phyloP scores from a whole-genome alignment of 2,329 filamentous ascomycete species.

The Diaporthe citrichinensis region DNA sequence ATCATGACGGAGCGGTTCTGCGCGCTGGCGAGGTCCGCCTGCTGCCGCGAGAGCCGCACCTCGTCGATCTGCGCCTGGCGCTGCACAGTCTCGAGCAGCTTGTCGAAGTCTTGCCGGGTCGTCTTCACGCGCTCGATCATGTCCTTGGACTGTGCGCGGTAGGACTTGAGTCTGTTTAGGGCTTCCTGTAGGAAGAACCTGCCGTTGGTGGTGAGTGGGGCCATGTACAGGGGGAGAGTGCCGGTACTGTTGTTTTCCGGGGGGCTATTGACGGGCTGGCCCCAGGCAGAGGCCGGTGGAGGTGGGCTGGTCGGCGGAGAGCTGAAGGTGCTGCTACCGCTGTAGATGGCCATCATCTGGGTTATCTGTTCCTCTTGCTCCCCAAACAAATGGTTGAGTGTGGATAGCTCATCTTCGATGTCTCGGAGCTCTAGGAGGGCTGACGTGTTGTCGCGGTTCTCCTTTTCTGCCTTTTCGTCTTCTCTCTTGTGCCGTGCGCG shows the following conservation, averaged over 20 bases:
- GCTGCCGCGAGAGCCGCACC: slow-evolving; percentile 35
- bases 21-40: slow-evolving; percentile 35
- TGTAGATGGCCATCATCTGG: slow-evolving; percentile 18
- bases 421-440: slow-evolving; percentile 36
- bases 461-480: slow-evolving; percentile 44
- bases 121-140: slow-evolving; percentile 26
- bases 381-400: slow-evolving; percentile 15
- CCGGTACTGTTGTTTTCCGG: background rate
- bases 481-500: slow-evolving; percentile 56
- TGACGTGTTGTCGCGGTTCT: slow-evolving; percentile 33
- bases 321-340: background rate
- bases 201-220: slow-evolving; percentile 13
- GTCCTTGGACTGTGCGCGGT: slow-evolving; percentile 23
- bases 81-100: slow-evolving; percentile 36
- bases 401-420: slow-evolving; percentile 37
- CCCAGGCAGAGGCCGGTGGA: background rate
- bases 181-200: slow-evolving; percentile 25
- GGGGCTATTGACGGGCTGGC: background rate
- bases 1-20: slow-evolving; percentile 51
- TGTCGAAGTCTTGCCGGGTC: slow-evolving; percentile 33
- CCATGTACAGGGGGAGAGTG: background rate
- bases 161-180: slow-evolving; percentile 2
- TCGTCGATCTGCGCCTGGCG: slow-evolving; percentile 38
- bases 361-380: slow-evolving; percentile 28
- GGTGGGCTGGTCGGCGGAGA: background rate